A percentile compares a stretch with the other conserved stretches of the same genome.
phyloP scores from a whole-genome alignment of 2,329 filamentous ascomycete species.

The Tolypocladium tropicale region DNA sequence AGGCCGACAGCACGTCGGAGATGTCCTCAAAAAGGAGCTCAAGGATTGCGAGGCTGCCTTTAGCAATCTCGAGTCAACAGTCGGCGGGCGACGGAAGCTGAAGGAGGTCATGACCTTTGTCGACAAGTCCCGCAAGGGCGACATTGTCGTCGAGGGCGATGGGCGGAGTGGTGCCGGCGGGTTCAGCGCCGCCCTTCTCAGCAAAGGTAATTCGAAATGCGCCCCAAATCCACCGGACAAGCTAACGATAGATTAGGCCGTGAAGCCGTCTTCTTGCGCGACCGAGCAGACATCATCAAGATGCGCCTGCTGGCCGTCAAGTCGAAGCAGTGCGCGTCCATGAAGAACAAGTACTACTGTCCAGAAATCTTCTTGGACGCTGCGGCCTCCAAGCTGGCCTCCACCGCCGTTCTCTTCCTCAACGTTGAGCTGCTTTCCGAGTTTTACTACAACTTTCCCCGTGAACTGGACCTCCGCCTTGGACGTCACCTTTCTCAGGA shows the following conservation, averaged over 20 bases:
- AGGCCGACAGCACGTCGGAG: conserved; percentile 72
- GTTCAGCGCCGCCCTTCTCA: conserved; percentile 79
- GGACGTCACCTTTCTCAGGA: conserved; percentile 68
- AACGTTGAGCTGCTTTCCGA: conserved; percentile 95
- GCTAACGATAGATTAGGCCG: conserved; percentile 49
- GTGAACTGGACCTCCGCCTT: conserved; percentile 79
- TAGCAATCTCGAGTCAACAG: conserved; percentile 61
- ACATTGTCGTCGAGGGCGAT: conserved; percentile 76
- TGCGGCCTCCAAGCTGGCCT: conserved; percentile 86
- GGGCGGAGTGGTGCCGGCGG: conserved; percentile 79
- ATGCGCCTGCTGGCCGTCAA: conserved; percentile 83
- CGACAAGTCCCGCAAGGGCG: conserved; percentile 79
- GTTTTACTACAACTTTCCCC: conserved; percentile 95
- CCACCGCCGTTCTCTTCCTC: conserved; percentile 90
- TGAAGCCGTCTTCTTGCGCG: conserved; percentile 87
- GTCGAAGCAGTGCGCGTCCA: conserved; percentile 74
- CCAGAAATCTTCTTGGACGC: conserved; percentile 97
- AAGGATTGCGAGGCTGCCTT: conserved; percentile 72
- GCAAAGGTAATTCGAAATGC: conserved; percentile 49
- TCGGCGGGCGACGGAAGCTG: conserved; percentile 76
- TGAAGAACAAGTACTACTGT: conserved; percentile 91
- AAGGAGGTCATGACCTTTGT: conserved; percentile 86
- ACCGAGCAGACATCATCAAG: conserved; percentile 80
- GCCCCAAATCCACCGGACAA: neutral
- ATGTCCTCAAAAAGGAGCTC: conserved; percentile 78